Evolutionary conservation across 148 eudicot species (phyloP), one percentile per base, ranked within the genome.

Genomic region (Cornus suecica): DNA sequence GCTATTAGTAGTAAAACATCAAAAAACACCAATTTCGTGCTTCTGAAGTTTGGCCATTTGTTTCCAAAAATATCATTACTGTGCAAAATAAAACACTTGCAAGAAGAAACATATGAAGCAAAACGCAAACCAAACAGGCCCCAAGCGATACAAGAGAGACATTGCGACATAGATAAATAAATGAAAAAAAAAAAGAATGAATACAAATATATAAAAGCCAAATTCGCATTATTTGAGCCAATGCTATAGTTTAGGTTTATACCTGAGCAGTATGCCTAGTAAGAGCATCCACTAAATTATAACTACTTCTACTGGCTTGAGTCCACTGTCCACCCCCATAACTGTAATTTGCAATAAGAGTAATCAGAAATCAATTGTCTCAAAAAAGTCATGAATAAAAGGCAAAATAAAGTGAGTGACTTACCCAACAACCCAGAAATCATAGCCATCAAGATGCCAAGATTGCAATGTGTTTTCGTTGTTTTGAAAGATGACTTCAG

Each of bases 401-500:
- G 9, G 42, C 6, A 54, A 8, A 18, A 66, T 9, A 18, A 64
- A 14, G 30, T 1, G 54, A 56, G 31, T 22, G 54, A 77, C 87
- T 66, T 83, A 94, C 97, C 93, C 97, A 60, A 91, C 94, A 79
- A 87, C 91, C 98, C 98, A 94, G 82, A 94, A 91, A 80, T 91
- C 98, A 78, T 94, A 91, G 37, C 98, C 98, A 74, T 94, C 98
- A 82, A 94, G 93, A 85, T 94, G 98, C 97, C 94, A 91, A 24
- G 97, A 88, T 67, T 91, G 94, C 78, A 88, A 32, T 3, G 80
- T 29, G 11, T 78, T 80, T 81, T 91, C 98, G 15, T 90, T 82
- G 69, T 94, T 94, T 74, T 94, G 98, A 83, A 94, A 94, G 52
- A 94, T 88, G 51, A 94, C 66, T 79, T 94, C 97, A 20, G 90